Percentiles rank a stretch among this genome's conserved stretches.
phyloP scores from a whole-genome alignment of 73 alveolate species.

The Paraurostyla sp. region DNA sequence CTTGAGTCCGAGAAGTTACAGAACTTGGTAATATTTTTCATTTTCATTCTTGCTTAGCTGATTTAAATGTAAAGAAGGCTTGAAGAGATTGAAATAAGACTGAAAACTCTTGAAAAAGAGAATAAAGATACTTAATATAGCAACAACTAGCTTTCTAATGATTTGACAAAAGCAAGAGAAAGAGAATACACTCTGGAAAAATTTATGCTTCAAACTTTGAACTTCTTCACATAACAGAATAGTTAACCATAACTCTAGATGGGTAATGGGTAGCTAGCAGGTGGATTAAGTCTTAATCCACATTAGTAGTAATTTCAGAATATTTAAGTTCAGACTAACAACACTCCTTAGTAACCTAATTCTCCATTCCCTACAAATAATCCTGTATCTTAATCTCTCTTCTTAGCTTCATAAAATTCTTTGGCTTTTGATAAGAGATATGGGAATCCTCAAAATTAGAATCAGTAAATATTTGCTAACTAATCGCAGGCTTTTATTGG shows the following conservation, averaged over 20 bases:
- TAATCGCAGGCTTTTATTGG: no score
- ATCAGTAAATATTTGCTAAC: no score
- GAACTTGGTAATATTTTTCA: neutral
- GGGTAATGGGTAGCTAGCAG: neutral
- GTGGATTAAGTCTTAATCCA: neutral
- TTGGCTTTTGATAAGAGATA: no score
- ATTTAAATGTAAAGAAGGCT: constrained; percentile 31
- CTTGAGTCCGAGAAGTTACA: neutral
- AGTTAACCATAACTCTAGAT: neutral
- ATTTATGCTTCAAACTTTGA: constrained; percentile 30
- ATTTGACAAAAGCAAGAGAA: constrained; percentile 44
- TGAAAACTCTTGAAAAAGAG: constrained; percentile 38
- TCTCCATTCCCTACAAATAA: no score
- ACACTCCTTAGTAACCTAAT: no score
- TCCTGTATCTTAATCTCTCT: no score
- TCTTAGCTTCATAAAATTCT: no score
- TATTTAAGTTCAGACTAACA: neutral
- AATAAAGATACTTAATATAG: constrained; percentile 13
- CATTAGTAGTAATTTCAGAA: neutral
- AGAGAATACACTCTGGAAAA: constrained; percentile 25
- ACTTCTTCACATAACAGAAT: neutral
- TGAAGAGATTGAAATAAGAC: constrained; percentile 54
- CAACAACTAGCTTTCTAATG: constrained; percentile 17
- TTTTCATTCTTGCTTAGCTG: neutral
- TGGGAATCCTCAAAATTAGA: no score